phyloP scores from a whole-genome alignment of 345 rosid species.

The Mallotus nudiflorus region DNA sequence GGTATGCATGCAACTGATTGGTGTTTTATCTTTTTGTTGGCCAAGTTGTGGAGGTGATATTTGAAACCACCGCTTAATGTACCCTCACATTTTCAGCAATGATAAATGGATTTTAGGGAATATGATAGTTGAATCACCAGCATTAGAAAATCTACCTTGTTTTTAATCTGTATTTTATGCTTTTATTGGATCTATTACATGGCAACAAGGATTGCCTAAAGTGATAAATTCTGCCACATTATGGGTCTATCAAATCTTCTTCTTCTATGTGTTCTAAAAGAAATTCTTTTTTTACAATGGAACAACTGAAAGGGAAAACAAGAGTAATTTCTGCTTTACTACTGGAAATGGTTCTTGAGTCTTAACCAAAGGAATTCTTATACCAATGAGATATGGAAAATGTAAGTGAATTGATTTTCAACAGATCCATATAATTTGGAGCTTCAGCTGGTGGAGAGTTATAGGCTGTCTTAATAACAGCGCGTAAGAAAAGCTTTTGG shows the following conservation, averaged over 20 bases:
- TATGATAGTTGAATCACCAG: neutral
- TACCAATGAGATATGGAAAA: neutral
- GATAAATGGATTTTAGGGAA: neutral
- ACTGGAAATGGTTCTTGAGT: neutral
- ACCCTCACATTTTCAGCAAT: no score
- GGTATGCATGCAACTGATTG: slow-evolving; percentile 41
- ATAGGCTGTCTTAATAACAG: neutral
- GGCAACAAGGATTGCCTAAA: neutral
- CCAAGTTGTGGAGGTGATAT: neutral
- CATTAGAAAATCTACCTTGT: no score
- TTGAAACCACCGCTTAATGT: neutral
- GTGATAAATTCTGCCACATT: neutral
- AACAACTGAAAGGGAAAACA: neutral
- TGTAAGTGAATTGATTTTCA: neutral
- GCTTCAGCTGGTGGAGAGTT: neutral
- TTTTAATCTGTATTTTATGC: no score
- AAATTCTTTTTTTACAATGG: neutral
- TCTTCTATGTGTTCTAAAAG: neutral
- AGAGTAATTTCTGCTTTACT: neutral
- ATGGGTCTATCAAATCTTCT: neutral
- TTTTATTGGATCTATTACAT: no score
- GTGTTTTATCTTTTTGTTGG: neutral
- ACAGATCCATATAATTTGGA: neutral
- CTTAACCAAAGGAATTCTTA: neutral
- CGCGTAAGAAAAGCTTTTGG: neutral